Conservation (phyloP, 768 basidiomycete species). For the Rhodotorula paludigena region DNA sequence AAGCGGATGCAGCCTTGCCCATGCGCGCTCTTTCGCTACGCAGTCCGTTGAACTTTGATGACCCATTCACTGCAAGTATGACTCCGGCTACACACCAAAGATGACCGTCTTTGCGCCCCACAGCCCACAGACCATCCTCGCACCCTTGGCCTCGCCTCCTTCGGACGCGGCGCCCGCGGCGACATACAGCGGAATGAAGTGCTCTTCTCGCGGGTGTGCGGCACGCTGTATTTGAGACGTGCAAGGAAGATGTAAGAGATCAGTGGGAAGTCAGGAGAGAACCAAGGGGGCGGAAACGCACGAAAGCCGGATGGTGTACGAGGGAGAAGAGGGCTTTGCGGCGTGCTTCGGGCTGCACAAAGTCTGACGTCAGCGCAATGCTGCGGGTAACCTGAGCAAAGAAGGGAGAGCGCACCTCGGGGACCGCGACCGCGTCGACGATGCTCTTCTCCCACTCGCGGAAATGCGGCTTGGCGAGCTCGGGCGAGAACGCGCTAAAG, state of each 20-base stretch:
- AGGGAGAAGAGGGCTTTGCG: conserved; percentile 58
- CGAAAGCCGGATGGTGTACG: conserved; percentile 59
- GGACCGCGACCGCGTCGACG: conserved; percentile 52
- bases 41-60: no score
- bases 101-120: conserved; percentile 4
- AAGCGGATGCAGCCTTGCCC: no score
- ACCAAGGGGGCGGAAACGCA: background rate
- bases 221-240: conserved; percentile 44
- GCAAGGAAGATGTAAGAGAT: background rate
- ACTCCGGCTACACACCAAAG: background rate
- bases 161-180: conserved; percentile 61
- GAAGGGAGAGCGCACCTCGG: conserved; percentile 9
- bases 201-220: conserved; percentile 72
- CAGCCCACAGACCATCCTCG: conserved; percentile 54
- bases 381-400: background rate
- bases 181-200: conserved; percentile 73
- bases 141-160: conserved; percentile 53
- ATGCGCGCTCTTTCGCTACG: background rate
- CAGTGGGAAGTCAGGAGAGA: background rate
- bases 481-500: conserved; percentile 53
- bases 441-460: conserved; percentile 61
- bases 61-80: no score
- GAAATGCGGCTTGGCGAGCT: conserved; percentile 53
- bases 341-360: conserved; percentile 53
- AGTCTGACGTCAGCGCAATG: background rate